Evolutionary conservation across 1,284 basidiomycete genomes (phyloP).

Genomic region (Malassezia yamatoensis): DNA sequence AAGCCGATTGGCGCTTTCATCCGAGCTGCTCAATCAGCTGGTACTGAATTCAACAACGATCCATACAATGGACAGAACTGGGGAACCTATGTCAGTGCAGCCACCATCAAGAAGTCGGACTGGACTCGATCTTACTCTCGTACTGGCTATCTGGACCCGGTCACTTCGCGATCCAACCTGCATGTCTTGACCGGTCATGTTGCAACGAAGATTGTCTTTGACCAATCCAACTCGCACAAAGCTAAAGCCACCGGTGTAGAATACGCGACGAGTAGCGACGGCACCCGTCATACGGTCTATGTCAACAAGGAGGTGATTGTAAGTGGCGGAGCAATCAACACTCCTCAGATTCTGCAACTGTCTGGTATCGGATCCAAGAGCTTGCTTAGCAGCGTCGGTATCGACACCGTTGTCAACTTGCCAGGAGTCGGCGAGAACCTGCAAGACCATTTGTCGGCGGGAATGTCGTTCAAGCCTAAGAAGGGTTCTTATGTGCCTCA

Average conservation of each 20-base stretch:
- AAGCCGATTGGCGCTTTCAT: slow-evolving; percentile 28
- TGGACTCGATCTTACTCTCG: slow-evolving; percentile 33
- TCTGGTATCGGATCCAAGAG: slow-evolving; percentile 52
- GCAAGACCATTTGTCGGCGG: slow-evolving; percentile 51
- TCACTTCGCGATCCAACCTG: slow-evolving; percentile 27
- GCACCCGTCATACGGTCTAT: slow-evolving; percentile 22
- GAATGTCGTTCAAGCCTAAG: slow-evolving; percentile 24
- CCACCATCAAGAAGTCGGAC: slow-evolving; percentile 26
- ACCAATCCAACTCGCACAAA: slow-evolving; percentile 10
- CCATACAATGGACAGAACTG: slow-evolving; percentile 31
- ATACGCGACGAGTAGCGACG: slow-evolving; percentile 21
- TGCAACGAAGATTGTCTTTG: slow-evolving; percentile 28
- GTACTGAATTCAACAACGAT: slow-evolving; percentile 13
- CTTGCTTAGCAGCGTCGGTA: slow-evolving; percentile 49
- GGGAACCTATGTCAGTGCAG: slow-evolving; percentile 29
- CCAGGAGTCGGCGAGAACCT: slow-evolving; percentile 54
- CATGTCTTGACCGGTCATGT: slow-evolving; percentile 34
- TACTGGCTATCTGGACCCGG: slow-evolving; percentile 33
- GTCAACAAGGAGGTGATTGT: slow-evolving; percentile 40
- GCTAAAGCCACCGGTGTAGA: slow-evolving; percentile 27
- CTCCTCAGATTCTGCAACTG: slow-evolving; percentile 53
- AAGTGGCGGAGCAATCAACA: slow-evolving; percentile 47
- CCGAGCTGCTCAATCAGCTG: slow-evolving; percentile 19
- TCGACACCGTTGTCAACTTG: slow-evolving; percentile 50
- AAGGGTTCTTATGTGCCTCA: slow-evolving; percentile 1